Conservation (phyloP, 129 eudicot species). For the Ambrosia trifida region DNA sequence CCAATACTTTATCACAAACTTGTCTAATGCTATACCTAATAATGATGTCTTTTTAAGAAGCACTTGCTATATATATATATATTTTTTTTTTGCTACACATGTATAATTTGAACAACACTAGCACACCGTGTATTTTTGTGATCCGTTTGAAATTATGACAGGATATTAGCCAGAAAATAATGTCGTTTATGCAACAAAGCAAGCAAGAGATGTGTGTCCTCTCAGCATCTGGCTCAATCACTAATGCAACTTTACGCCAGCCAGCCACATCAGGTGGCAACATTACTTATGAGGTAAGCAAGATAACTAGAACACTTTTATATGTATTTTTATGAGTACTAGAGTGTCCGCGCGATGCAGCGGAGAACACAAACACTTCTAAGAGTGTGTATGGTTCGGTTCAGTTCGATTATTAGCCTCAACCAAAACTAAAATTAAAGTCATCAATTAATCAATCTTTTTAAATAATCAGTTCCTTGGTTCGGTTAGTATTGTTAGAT, state of each 20-base stretch:
- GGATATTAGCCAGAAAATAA: constrained; percentile 75
- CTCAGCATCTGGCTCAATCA: constrained; percentile 83
- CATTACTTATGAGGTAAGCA: constrained; percentile 64
- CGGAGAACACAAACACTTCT: too few relatives aligned
- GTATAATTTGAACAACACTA: constrained; percentile 1
- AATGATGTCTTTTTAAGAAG: background rate
- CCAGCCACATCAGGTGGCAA: constrained; percentile 74
- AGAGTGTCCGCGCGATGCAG: too few relatives aligned
- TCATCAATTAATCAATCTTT: too few relatives aligned
- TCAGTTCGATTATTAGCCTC: too few relatives aligned
- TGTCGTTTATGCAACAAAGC: constrained; percentile 73
- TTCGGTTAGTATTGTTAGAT: too few relatives aligned
- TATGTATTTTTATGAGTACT: background rate
- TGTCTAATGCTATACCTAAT: too few relatives aligned
- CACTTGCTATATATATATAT: background rate
- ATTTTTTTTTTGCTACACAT: background rate
- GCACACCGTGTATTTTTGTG: background rate
- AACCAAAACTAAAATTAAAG: too few relatives aligned
- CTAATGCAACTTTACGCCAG: constrained; percentile 72
- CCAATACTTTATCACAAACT: too few relatives aligned
- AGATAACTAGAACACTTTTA: background rate
- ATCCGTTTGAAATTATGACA: constrained; percentile 15
- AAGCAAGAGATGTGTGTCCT: constrained; percentile 71
- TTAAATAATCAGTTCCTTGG: too few relatives aligned
- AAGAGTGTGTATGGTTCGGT: too few relatives aligned